phyloP scores from a whole-genome alignment of 176 grass and related monocot species.

The Paspalum vaginatum region DNA sequence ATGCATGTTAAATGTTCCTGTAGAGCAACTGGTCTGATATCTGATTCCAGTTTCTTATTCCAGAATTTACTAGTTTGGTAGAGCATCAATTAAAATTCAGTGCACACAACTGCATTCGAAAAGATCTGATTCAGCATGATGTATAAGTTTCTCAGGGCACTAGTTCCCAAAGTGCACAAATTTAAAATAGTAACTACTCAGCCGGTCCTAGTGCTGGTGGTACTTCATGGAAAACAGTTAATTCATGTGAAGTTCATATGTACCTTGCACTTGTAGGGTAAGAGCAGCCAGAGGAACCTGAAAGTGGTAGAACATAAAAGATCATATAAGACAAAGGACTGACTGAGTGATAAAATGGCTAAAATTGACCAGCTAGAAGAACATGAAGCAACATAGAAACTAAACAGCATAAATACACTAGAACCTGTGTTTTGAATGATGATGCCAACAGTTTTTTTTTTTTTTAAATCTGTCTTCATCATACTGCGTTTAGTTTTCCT shows the following conservation, averaged over 20 bases:
- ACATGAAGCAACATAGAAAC: constrained; percentile 38
- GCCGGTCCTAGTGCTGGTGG: neutral
- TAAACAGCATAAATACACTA: neutral
- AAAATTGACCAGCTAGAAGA: constrained; percentile 32
- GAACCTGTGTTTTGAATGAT: neutral
- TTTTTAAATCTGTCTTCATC: neutral
- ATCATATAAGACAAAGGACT: neutral
- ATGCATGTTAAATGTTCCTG: neutral
- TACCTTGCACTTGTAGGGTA: constrained; percentile 82
- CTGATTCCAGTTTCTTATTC: neutral
- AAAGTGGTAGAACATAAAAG: constrained; percentile 18
- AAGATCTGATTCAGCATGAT: neutral
- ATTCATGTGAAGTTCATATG: neutral
- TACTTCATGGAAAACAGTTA: neutral
- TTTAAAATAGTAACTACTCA: neutral
- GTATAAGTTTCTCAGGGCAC: neutral
- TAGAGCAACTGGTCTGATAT: neutral
- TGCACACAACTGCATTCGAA: neutral
- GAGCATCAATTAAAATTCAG: neutral
- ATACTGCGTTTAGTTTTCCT: neutral
- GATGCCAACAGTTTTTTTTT: neutral
- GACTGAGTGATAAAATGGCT: neutral
- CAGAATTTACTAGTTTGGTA: neutral
- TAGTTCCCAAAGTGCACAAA: neutral
- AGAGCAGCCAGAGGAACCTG: constrained; percentile 75